Base-by-base conservation (phyloP, 441 rosid genomes). In the Populus hybrid region DNA sequence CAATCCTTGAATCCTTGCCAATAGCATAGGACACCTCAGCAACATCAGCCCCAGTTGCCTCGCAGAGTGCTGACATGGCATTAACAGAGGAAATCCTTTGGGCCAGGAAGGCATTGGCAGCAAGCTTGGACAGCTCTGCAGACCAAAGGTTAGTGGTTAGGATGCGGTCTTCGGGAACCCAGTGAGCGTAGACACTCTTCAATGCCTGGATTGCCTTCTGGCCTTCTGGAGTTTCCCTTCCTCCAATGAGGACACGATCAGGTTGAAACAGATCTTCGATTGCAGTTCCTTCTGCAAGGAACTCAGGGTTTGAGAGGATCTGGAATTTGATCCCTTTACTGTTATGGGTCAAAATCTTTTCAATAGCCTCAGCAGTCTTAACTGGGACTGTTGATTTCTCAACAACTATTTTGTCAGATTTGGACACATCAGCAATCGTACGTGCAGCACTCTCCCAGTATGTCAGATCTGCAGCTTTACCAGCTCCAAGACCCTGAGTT, bases 1-100 rank as follows among this genome's bases (percentile, higher is more conserved):
- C 98, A 2, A 95, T 93, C 77, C 99, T 87, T 11, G 93, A 67
- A 81, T 95, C 98, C 77, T 82, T 95, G 10, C 99, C 99, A 1
- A 93, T 87, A 69, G 99, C 91, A 70, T 79, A 88, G 6, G 99
- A 81, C 63, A 95, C 99, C 81, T 95, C 87, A 1, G 91, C 68
- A 71, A 95, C 97, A 82, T 95, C 88, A 20, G 99, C 99, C 1
- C 99, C 99, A 7, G 99, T 95, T 65, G 95, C 93, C 84, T 95
- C 28, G 28, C 28, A 26, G 28, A 26, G 28, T 26, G 28, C 28
- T 2, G 99, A 95, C 98, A 93, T 93, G 26, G 99, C 97, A 78
- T 95, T 95, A 38, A 93, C 98, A 9, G 99, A 95, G 24, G 98
- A 93, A 70, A 95, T 95, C 86, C 98, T 92, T 87, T 95, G 99